phyloP scores from a whole-genome alignment of 257 asterid genomes.

The Anisodus tanguticus region DNA sequence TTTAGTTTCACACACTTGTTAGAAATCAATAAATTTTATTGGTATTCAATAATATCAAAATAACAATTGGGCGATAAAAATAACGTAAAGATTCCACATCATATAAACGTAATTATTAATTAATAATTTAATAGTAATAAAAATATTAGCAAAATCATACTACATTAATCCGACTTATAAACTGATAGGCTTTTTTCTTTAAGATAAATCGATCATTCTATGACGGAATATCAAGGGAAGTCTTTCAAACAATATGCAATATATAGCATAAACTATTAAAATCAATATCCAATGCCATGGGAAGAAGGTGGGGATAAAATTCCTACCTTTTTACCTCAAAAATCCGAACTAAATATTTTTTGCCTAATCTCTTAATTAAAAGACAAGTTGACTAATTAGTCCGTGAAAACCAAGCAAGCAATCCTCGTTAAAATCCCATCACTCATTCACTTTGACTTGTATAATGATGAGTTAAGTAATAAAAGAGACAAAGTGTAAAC shows the following conservation, averaged over 20 bases:
- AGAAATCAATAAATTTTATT: background rate
- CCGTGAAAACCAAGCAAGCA: constrained; percentile 10
- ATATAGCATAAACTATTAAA: background rate
- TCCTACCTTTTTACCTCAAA: too few relatives aligned
- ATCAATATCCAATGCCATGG: background rate
- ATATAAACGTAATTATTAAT: background rate
- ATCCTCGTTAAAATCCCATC: background rate
- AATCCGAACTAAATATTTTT: too few relatives aligned
- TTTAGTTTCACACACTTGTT: too few relatives aligned
- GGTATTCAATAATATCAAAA: background rate
- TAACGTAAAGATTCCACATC: background rate
- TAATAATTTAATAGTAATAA: too few relatives aligned
- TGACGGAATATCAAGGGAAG: background rate
- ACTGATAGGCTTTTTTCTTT: background rate
- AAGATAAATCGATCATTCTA: background rate
- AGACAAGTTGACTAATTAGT: constrained; percentile 9
- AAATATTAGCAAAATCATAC: background rate
- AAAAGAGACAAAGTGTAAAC: constrained; percentile 7
- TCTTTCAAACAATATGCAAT: background rate
- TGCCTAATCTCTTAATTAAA: background rate
- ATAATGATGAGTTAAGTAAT: background rate
- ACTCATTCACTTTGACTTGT: background rate
- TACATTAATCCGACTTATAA: background rate
- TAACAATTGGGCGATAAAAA: background rate
- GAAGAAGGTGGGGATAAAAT: background rate